Evolutionary conservation across 2,329 filamentous ascomycete species (phyloP).

Genomic region (Aspergillus sp.): DNA sequence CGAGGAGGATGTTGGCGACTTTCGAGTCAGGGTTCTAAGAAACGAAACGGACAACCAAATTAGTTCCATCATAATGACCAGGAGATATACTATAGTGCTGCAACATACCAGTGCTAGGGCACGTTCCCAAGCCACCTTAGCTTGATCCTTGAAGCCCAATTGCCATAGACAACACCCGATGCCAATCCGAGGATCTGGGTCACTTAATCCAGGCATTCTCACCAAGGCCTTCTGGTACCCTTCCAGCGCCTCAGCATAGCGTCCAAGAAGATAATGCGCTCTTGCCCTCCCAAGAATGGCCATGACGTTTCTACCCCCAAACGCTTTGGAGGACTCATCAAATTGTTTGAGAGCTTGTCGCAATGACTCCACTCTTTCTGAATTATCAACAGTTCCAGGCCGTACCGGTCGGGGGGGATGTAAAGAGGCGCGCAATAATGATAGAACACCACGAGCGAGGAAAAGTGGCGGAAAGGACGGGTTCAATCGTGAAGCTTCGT

Average conservation of each 20-base stretch:
- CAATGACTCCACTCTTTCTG: constrained; percentile 74
- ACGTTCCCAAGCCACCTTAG: constrained; percentile 85
- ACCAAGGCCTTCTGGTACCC: constrained; percentile 83
- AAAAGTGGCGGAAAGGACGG: constrained; percentile 89
- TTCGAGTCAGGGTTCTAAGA: constrained; percentile 72
- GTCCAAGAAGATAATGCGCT: constrained; percentile 80
- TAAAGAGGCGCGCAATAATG: constrained; percentile 82
- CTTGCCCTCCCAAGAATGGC: constrained; percentile 87
- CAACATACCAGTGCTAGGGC: constrained; percentile 67
- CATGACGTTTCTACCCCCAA: constrained; percentile 84
- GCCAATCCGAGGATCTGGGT: constrained; percentile 93
- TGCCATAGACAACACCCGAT: constrained; percentile 98
- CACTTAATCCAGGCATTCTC: constrained; percentile 81
- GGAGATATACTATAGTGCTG: neutral
- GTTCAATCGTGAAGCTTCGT: constrained; percentile 93
- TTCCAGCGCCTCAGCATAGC: constrained; percentile 78
- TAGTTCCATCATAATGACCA: neutral
- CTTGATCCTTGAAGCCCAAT: constrained; percentile 89
- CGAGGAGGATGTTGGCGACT: constrained; percentile 84
- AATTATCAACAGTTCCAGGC: constrained; percentile 62
- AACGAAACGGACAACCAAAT: neutral
- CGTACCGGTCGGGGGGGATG: constrained; percentile 69
- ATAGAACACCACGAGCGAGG: constrained; percentile 84
- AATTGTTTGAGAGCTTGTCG: constrained; percentile 89
- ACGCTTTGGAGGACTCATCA: constrained; percentile 86